A percentile compares a stretch with the other conserved stretches of the same genome.
Evolutionary conservation across 352 stramenopile species (phyloP).

Genomic region (Phytophthora sp.): DNA sequence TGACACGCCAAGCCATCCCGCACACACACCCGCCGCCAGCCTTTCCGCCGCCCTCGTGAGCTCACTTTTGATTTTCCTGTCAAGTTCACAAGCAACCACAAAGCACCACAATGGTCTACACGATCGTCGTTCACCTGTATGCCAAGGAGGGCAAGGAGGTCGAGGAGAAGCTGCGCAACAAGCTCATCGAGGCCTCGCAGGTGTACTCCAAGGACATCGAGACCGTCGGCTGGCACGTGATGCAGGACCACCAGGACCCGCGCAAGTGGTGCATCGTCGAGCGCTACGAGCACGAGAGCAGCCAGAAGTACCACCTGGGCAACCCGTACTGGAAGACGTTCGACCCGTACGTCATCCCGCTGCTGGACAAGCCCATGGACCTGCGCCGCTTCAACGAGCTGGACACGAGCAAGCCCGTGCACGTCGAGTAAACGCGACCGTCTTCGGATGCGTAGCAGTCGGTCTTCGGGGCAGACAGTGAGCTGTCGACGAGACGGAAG

Average conservation of each 20-base stretch:
- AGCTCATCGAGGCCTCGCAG: conserved; percentile 43
- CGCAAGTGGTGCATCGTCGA: conserved; percentile 47
- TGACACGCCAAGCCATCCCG: not conserved
- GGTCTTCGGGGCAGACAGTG: not conserved
- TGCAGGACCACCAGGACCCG: conserved; percentile 38
- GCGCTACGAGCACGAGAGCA: conserved; percentile 38
- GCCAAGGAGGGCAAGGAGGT: conserved; percentile 46
- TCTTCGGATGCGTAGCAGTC: not conserved
- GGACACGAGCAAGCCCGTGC: conserved; percentile 33
- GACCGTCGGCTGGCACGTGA: conserved; percentile 35
- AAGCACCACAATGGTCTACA: conserved; percentile 35
- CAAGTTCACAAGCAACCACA: conserved; percentile 25
- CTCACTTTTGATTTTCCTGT: conserved; percentile 28
- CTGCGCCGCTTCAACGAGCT: conserved; percentile 37
- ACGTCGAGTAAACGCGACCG: conserved; percentile 15
- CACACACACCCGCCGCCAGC: not conserved
- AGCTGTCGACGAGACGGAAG: too few species aligned
- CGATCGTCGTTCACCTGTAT: conserved; percentile 39
- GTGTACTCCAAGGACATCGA: conserved; percentile 41
- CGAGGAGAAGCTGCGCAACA: conserved; percentile 44
- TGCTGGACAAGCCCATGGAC: conserved; percentile 23
- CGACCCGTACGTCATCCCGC: conserved; percentile 28
- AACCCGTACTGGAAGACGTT: conserved; percentile 35
- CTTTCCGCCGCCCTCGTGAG: conserved; percentile 6
- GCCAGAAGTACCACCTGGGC: conserved; percentile 30